These are phyloP conservation scores for Vigna mungo DNA, from an alignment of 306 rosid genomes.

Conservation along the genomic window DNA sequence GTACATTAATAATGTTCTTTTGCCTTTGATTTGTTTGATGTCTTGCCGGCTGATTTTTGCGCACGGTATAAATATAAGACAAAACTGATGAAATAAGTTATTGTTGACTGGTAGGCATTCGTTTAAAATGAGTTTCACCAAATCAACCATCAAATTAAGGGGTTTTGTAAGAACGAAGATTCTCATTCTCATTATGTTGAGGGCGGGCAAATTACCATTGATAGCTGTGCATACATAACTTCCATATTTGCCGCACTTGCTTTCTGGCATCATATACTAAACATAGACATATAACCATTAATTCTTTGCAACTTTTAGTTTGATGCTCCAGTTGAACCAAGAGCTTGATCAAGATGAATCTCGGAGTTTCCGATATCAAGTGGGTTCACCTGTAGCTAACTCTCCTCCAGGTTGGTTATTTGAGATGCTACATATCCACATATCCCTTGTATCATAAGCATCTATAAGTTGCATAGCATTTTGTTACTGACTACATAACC, in stretches of 20 bases:
- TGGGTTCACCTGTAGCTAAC: slow-evolving; percentile 85
- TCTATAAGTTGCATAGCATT: slow-evolving; percentile 23
- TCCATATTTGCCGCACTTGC: slow-evolving; percentile 29
- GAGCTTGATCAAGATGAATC: slow-evolving; percentile 95
- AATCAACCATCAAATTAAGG: not conserved
- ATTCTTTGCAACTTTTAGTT: slow-evolving; percentile 52
- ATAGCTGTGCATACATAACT: slow-evolving; percentile 7
- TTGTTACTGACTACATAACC: slow-evolving; percentile 3
- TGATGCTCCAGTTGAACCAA: slow-evolving; percentile 93
- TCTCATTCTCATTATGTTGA: not conserved
- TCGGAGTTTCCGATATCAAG: slow-evolving; percentile 76
- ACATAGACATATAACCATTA: slow-evolving; percentile 32
- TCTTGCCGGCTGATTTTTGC: slow-evolving; percentile 1
- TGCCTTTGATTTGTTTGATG: slow-evolving; percentile 28
- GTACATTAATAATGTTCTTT: slow-evolving; percentile 43
- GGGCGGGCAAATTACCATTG: slow-evolving; percentile 21
- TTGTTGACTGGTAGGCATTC: not conserved
- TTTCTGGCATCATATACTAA: slow-evolving; percentile 22
- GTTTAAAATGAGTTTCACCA: not conserved
- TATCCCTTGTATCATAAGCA: slow-evolving; percentile 22
- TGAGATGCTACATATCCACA: slow-evolving; percentile 28
- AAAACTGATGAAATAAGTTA: slow-evolving; percentile 21
- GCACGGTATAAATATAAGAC: slow-evolving; percentile 11
- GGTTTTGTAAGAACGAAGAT: not conserved
- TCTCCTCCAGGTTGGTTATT: slow-evolving; percentile 92